phyloP scores from a whole-genome alignment of 352 stramenopile species.

The Pythium aristosporum region DNA sequence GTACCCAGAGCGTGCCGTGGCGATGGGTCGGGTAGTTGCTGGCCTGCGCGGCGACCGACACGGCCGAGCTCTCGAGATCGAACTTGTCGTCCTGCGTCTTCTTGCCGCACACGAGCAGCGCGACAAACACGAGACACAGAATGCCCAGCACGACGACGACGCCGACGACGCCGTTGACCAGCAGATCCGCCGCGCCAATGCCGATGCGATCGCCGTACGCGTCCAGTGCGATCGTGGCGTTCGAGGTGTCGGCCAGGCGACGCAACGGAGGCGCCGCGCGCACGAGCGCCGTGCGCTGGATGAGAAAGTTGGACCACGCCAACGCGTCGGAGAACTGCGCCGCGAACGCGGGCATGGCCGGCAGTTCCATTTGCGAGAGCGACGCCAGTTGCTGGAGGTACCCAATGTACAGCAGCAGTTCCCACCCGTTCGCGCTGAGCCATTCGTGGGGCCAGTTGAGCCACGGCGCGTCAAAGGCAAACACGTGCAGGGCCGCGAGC shows the following conservation, averaged over 20 bases:
- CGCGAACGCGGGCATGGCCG: conserved; percentile 35
- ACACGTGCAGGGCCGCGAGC: conserved; percentile 60
- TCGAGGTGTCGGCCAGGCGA: conserved; percentile 26
- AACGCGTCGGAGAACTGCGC: conserved; percentile 46
- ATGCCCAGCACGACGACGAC: conserved; percentile 26
- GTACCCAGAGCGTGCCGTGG: conserved; percentile 31
- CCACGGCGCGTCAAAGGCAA: conserved; percentile 44
- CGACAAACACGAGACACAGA: conserved; percentile 25
- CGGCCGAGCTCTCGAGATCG: conserved; percentile 22
- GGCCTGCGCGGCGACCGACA: conserved; percentile 8
- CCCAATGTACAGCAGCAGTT: conserved; percentile 42
- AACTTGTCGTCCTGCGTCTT: conserved; percentile 26
- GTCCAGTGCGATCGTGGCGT: conserved; percentile 25
- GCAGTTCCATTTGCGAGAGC: conserved; percentile 39
- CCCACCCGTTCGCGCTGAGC: conserved; percentile 42
- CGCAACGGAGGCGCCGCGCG: neutral
- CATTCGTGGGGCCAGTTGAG: conserved; percentile 24
- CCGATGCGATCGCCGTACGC: conserved; percentile 37
- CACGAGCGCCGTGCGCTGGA: conserved; percentile 24
- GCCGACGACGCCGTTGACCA: conserved; percentile 29
- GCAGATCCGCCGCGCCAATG: conserved; percentile 26
- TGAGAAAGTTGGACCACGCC: conserved; percentile 46
- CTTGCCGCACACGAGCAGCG: conserved; percentile 19
- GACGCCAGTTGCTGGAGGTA: conserved; percentile 46
- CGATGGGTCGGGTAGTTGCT: conserved; percentile 12